Evolutionary conservation across 768 basidiomycete species (phyloP).

Genomic region (Pulveroboletus sp.): DNA sequence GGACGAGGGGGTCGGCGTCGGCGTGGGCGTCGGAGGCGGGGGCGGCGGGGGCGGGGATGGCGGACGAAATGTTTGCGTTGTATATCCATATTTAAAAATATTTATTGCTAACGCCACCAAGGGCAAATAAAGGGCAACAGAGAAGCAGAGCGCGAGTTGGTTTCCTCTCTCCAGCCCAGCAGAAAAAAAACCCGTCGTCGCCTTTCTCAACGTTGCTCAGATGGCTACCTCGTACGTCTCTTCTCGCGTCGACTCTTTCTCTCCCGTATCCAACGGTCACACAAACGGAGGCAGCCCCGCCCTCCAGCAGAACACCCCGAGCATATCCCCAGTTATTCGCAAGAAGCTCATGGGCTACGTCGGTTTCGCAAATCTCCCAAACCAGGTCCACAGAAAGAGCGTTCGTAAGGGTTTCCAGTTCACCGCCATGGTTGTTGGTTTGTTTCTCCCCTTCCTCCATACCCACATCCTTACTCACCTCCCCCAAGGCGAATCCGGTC

Average conservation of each 20-base stretch:
- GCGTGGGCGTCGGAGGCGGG: not conserved
- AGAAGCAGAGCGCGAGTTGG: not conserved
- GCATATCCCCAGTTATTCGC: slow-evolving; percentile 47
- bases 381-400: slow-evolving; percentile 99
- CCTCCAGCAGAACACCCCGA: slow-evolving; percentile 34
- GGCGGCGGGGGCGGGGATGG: slow-evolving; percentile 2
- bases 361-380: slow-evolving; percentile 95
- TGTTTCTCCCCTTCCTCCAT: slow-evolving; percentile 35
- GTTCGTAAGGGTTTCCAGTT: slow-evolving; percentile 99
- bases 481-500: slow-evolving; percentile 86
- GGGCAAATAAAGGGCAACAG: slow-evolving; percentile 32
- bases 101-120: slow-evolving; percentile 26
- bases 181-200: slow-evolving; percentile 35
- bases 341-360: slow-evolving; percentile 96
- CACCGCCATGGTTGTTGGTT: slow-evolving; percentile 98
- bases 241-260: slow-evolving; percentile 55
- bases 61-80: slow-evolving; percentile 36
- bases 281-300: slow-evolving; percentile 65
- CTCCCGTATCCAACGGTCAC: slow-evolving; percentile 49
- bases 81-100: slow-evolving; percentile 32
- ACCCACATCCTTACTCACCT: slow-evolving; percentile 5
- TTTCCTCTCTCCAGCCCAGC: slow-evolving; percentile 42
- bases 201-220: slow-evolving; percentile 31
- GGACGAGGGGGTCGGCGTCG: no score
- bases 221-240: slow-evolving; percentile 78